Evolutionary conservation across 164 flowering plant genomes (phyloP).

Genomic region (Liquidambar formosana): DNA sequence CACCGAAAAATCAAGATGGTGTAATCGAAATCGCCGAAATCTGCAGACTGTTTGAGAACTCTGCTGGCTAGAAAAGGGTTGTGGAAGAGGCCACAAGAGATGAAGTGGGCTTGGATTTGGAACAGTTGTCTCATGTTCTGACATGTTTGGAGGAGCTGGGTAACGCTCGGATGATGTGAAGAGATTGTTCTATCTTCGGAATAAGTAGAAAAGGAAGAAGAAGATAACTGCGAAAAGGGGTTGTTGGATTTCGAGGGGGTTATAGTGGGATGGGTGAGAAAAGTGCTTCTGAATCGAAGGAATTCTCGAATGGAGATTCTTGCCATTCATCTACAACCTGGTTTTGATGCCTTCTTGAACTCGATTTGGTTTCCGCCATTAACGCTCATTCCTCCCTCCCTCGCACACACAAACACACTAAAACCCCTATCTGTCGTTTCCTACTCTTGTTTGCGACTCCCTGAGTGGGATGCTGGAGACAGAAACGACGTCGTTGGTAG

Average conservation of each 20-base stretch:
- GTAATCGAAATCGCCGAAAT: conserved; percentile 36
- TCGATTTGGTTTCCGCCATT: conserved; percentile 28
- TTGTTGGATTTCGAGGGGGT: conserved; percentile 4
- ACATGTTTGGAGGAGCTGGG: conserved; percentile 34
- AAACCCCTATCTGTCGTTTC: not conserved
- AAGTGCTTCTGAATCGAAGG: conserved; percentile 19
- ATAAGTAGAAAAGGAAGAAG: conserved; percentile 8
- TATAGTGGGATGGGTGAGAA: conserved; percentile 10
- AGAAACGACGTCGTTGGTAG: not conserved
- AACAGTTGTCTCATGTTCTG: conserved; percentile 31
- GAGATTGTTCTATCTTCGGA: conserved; percentile 1
- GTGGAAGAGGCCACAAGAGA: conserved; percentile 43
- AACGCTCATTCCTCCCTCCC: conserved; percentile 16
- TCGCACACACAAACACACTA: too few species aligned
- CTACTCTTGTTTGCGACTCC: too few species aligned
- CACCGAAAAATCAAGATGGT: conserved; percentile 40
- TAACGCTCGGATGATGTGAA: conserved; percentile 10
- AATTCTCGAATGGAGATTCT: conserved; percentile 33
- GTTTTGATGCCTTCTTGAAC: conserved; percentile 7
- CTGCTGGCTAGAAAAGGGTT: conserved; percentile 43
- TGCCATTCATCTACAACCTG: conserved; percentile 52
- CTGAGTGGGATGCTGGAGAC: too few species aligned
- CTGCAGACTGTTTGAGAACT: conserved; percentile 38
- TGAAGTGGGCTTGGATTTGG: conserved; percentile 63
- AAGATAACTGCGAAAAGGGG: not conserved